Conservation (phyloP, 768 basidiomycete genomes). For the Pulveroboletus sp. region DNA sequence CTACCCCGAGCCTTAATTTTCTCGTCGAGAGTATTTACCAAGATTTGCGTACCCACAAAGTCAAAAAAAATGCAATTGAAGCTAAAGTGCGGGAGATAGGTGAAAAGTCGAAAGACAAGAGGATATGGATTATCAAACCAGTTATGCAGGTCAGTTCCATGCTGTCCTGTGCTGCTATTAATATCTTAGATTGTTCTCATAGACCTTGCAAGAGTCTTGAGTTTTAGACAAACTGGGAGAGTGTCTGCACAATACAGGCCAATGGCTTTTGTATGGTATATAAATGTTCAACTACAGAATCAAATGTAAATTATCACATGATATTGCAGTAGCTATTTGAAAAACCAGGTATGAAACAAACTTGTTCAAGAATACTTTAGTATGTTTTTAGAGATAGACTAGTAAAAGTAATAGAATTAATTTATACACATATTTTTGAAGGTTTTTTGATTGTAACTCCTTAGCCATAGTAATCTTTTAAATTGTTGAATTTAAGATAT, state of each 20-base stretch:
- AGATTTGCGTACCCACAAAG: conserved; percentile 60
- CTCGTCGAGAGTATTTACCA: conserved; percentile 72
- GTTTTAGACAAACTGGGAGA: background rate
- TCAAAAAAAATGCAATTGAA: conserved; percentile 83
- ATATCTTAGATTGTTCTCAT: background rate
- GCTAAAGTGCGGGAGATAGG: conserved; percentile 73
- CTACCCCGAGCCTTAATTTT: conserved; percentile 56
- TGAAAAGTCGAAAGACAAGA: conserved; percentile 69
- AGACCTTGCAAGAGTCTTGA: conserved; percentile 12
- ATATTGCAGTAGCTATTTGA: too few relatives aligned
- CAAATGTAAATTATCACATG: too few relatives aligned
- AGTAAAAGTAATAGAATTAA: too few relatives aligned
- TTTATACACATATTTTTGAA: conserved; percentile 36
- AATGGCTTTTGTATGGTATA: too few relatives aligned
- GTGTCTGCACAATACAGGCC: too few relatives aligned
- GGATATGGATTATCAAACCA: conserved; percentile 65
- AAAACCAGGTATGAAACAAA: too few relatives aligned
- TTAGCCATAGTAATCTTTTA: conserved; percentile 18
- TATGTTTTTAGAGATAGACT: background rate
- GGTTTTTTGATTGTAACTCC: conserved; percentile 30
- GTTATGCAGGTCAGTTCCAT: conserved; percentile 6
- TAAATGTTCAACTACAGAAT: too few relatives aligned
- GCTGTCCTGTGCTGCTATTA: background rate
- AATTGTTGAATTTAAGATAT: too few relatives aligned
- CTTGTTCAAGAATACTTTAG: too few relatives aligned